Percentiles rank a stretch among this genome's conserved stretches.
phyloP scores from a whole-genome alignment of 2,329 filamentous ascomycete species.

The Trichoderma sp. region DNA sequence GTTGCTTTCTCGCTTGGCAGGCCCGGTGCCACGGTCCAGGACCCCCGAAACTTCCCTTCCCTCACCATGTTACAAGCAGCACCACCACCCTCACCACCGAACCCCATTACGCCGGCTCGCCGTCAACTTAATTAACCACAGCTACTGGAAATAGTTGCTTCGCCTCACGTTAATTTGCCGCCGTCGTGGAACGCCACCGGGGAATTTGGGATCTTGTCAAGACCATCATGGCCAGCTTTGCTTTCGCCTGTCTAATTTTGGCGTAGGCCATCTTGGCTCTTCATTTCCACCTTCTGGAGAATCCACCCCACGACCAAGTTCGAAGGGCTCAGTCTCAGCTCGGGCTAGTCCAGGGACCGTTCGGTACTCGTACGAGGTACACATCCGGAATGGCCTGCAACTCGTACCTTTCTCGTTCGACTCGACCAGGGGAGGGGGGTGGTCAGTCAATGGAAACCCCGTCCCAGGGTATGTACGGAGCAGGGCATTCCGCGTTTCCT shows the following conservation, averaged over 20 bases:
- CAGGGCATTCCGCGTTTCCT: constrained; percentile 17
- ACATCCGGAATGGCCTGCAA: not conserved
- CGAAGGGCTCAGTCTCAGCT: constrained; percentile 12
- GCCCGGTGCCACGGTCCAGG: constrained; percentile 17
- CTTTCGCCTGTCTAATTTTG: constrained; percentile 22
- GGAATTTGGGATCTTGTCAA: not conserved
- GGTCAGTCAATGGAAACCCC: not conserved
- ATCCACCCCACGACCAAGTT: constrained; percentile 11
- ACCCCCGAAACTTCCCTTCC: not conserved
- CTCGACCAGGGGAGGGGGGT: not conserved
- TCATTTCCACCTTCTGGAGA: constrained; percentile 22
- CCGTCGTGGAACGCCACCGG: constrained; percentile 14
- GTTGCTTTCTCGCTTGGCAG: constrained; percentile 10
- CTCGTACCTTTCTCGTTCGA: not conserved
- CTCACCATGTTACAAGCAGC: not conserved
- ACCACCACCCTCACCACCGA: not conserved
- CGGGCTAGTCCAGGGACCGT: constrained; percentile 16
- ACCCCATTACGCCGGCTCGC: constrained; percentile 6
- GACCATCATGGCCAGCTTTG: constrained; percentile 3
- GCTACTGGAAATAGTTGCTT: constrained; percentile 11
- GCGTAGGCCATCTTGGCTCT: constrained; percentile 5
- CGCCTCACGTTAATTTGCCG: constrained; percentile 23
- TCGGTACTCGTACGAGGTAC: not conserved
- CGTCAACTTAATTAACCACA: constrained; percentile 19
- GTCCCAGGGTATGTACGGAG: constrained; percentile 1